These are phyloP conservation scores for Hypocrella siamensis DNA, from an alignment of 2,329 filamentous ascomycete species.

Conservation along the genomic window DNA sequence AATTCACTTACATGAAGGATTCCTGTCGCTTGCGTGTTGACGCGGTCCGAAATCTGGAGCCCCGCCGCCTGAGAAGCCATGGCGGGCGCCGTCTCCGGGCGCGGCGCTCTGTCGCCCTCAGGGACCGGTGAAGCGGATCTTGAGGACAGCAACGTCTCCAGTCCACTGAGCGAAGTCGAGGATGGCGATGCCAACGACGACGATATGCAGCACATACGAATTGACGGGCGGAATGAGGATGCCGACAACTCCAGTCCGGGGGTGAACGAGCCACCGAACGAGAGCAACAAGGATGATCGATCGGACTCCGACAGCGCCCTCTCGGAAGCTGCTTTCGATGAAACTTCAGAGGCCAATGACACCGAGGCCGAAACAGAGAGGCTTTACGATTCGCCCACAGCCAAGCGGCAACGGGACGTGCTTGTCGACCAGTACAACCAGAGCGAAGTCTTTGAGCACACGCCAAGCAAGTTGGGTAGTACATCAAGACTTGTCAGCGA, in stretches of 20 bases:
- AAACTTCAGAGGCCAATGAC: conserved; percentile 33
- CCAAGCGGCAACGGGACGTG: conserved; percentile 44
- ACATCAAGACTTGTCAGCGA: conserved; percentile 9
- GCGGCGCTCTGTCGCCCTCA: conserved; percentile 30
- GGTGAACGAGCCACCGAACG: conserved; percentile 10
- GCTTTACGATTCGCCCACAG: conserved; percentile 74
- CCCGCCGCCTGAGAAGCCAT: conserved; percentile 17
- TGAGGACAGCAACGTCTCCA: conserved; percentile 62
- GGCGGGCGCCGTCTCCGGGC: conserved; percentile 36
- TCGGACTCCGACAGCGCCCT: conserved; percentile 36
- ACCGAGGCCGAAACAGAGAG: conserved; percentile 91
- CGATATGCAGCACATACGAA: conserved; percentile 42
- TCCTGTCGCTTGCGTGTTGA: neutral
- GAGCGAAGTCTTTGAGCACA: conserved; percentile 43
- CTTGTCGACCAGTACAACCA: conserved; percentile 40
- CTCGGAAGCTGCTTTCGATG: conserved; percentile 33
- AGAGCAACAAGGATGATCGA: conserved; percentile 13
- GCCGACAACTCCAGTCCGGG: conserved; percentile 14
- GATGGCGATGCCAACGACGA: conserved; percentile 61
- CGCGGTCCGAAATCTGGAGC: conserved; percentile 7
- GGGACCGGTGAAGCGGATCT: conserved; percentile 24
- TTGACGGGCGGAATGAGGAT: conserved; percentile 20
- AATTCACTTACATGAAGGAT: neutral
- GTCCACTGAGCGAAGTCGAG: conserved; percentile 84
- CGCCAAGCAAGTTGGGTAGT: conserved; percentile 63